Percentiles rank a stretch among this genome's conserved stretches.
Evolutionary conservation across 1,284 basidiomycete genomes (phyloP).

Genomic region (Quambalaria eucalypti): DNA sequence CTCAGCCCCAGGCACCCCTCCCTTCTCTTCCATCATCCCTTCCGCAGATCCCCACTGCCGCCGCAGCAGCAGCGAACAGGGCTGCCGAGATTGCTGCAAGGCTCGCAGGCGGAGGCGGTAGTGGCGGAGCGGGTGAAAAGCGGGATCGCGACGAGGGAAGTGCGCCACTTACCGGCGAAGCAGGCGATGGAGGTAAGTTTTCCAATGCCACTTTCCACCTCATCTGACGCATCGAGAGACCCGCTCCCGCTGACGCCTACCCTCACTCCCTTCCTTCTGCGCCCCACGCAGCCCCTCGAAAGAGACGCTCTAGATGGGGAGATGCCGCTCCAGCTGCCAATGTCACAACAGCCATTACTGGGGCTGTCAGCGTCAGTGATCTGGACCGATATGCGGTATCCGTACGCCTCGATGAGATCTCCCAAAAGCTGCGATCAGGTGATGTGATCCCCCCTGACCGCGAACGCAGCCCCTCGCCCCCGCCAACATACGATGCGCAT

Average conservation of each 20-base stretch:
- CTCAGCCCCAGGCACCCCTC: neutral
- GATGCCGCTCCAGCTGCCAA: slow-evolving; percentile 29
- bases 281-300: slow-evolving; percentile 31
- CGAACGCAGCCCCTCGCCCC: slow-evolving; percentile 87
- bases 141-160: neutral
- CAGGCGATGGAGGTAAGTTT: neutral
- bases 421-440: slow-evolving; percentile 81
- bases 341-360: slow-evolving; percentile 35
- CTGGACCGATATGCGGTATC: slow-evolving; percentile 45
- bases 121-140: neutral
- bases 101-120: neutral
- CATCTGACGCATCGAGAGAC: neutral
- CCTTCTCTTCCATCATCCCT: neutral
- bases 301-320: slow-evolving; percentile 44
- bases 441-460: slow-evolving; percentile 92
- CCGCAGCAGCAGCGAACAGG: slow-evolving; percentile 2
- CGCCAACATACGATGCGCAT: slow-evolving; percentile 91
- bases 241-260: neutral
- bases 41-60: slow-evolving; percentile 3
- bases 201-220: neutral
- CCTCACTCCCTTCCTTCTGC: neutral
- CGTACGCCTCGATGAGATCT: slow-evolving; percentile 82
- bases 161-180: neutral
- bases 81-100: neutral
- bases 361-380: slow-evolving; percentile 33